Evolutionary conservation across 805 yeast genomes (phyloP), one percentile per base, ranked within the genome.

Genomic region (Candida dajiaensis): DNA sequence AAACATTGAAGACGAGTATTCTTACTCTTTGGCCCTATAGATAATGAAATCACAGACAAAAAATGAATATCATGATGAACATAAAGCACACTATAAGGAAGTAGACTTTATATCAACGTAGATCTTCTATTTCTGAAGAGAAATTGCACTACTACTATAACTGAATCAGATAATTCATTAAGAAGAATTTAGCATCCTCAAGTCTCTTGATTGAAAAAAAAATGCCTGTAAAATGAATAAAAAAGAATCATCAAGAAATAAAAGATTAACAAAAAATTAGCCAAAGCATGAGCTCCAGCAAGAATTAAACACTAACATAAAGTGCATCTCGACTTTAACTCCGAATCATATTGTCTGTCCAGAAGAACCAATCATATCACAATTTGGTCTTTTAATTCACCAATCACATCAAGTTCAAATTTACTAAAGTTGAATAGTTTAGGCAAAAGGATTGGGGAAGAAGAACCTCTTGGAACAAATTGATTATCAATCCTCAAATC

Each of bases 1-100:
- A 64, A 94, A 89, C 64, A 83, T 89, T 49, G 97, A 94, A 65
- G 98, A 94, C 61, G 98, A 92, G 66, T 92, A 90, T 67, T 85
- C 95, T 52, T 92, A 94, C 64, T 85, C 96, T 40, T 77, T 90
- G 63, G 89, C 95, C 26, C 70, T 88, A 56, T 87, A 69, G 63
- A 43, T 28, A 33, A 33, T 18, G 36, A 33, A 18, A 33, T 33
- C 12, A 16, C 11, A 11, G 3, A 3, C 20, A 33, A 15, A 29
- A 29, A 29, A 33, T 33, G 20, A 33, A 33, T 33, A 18, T 33
- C 20, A 33, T 18, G 20, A 16, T 28, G 3, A 22, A 22, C n/a
- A 8, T 10, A 10, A 25, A 8, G 28, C 28, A 25, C 11, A 6
- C 13, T 28, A 28, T n/a, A 28, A 7, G n/a, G 4, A 28, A 28